These are phyloP conservation scores for Chalciporus chontae DNA, from an alignment of 768 basidiomycete species.

Conservation along the genomic window DNA sequence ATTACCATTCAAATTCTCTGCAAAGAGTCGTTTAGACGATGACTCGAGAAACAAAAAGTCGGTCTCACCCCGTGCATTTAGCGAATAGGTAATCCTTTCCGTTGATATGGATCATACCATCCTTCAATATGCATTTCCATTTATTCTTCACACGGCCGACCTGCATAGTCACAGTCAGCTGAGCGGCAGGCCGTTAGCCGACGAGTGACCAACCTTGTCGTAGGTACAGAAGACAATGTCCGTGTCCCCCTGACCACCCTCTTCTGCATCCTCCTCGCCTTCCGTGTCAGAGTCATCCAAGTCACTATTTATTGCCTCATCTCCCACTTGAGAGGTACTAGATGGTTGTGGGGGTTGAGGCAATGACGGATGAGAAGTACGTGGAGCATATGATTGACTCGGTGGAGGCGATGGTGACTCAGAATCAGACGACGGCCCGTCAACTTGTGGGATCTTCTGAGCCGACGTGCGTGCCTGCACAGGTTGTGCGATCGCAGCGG, in stretches of 20 bases:
- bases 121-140: slow-evolving; percentile 98
- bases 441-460: slow-evolving; percentile 68
- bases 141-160: slow-evolving; percentile 99
- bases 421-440: slow-evolving; percentile 72
- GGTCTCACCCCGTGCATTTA: slow-evolving; percentile 88
- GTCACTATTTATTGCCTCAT: slow-evolving; percentile 95
- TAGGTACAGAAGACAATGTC: slow-evolving; percentile 99
- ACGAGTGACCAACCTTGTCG: slow-evolving; percentile 70
- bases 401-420: slow-evolving; percentile 72
- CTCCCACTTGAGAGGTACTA: slow-evolving; percentile 38
- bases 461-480: slow-evolving; percentile 19
- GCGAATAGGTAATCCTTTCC: slow-evolving; percentile 97
- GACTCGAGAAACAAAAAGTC: background rate
- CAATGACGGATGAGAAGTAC: slow-evolving; percentile 68
- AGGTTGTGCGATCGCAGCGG: slow-evolving; percentile 14
- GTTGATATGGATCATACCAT: slow-evolving; percentile 96
- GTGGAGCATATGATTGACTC: slow-evolving; percentile 57
- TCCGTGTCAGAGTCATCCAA: slow-evolving; percentile 93
- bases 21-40: background rate
- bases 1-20: slow-evolving; percentile 48
- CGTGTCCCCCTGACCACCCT: slow-evolving; percentile 66
- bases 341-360: slow-evolving; percentile 54
- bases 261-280: slow-evolving; percentile 78
- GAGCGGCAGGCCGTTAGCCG: background rate
- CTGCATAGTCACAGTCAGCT: slow-evolving; percentile 37